Base-by-base conservation (phyloP, 2,329 filamentous ascomycete species). In the Alternaria triticina region DNA sequence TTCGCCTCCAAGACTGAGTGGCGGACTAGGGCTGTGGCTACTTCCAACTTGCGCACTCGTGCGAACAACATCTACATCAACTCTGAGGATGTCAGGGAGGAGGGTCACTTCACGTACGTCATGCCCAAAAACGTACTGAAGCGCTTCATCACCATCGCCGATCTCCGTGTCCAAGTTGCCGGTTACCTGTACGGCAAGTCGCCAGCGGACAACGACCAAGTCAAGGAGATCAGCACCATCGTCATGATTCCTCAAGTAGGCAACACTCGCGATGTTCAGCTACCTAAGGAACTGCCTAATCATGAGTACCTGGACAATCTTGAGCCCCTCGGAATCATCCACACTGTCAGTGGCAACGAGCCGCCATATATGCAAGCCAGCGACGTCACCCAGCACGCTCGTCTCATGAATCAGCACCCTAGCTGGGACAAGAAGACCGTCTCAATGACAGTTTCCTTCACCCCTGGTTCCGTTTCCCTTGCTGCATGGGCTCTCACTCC, bases 61-160 rank as follows among this genome's bases (percentile, higher is more conserved):
- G 89, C 96, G 54, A 99, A 98, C 86, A 97, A 99, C 82, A 97
- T 99, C 75, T 99, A 98, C 81, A 96, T 99, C 72, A 97, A 96
- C 8, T 96, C 94, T 0, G 94, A 97, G 57, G 96, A 98, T 77
- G 92, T 95, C 69, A 92, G 94, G 57, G 88, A 96, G 68, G 94
- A 97, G 64, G 93, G 94, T 43, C 87, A 90, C 74, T 91, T 92
- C 77, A 99, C 95, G 1, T 99, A 98, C 75, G 92, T 99, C 74
- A 97, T 99, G 93, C 96, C 96, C 1, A 99, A 98, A 88, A 99
- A 99, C 80, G 91, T 99, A 52, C 87, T 99, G 74, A 97, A 97
- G 86, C 92, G 93, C 69, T 99, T 99, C 85, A 98, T 99, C 83
- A 96, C 93, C 23, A 96, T 99, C 76, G 91, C 96, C 50, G 96